Evolutionary conservation across 2,329 filamentous ascomycete genomes (phyloP).

Genomic region (Ceratocystis destructans): DNA sequence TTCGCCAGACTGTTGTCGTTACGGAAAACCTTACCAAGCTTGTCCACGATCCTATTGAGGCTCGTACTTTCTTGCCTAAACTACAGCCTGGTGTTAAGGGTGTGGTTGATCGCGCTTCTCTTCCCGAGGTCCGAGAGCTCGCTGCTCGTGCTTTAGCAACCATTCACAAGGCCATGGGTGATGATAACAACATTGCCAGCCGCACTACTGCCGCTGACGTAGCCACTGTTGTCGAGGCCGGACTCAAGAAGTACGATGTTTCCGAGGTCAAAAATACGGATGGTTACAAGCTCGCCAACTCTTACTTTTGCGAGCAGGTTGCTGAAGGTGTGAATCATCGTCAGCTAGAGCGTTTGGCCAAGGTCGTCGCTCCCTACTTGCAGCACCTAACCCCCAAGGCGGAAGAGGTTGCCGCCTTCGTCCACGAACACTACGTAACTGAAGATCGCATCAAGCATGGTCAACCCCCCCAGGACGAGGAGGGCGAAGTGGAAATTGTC

Average conservation of each 20-base stretch:
- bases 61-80: conserved; percentile 87
- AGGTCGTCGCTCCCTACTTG: conserved; percentile 61
- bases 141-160: conserved; percentile 69
- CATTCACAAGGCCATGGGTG: conserved; percentile 86
- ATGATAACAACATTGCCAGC: conserved; percentile 47
- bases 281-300: conserved; percentile 41
- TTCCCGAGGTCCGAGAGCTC: conserved; percentile 88
- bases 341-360: conserved; percentile 56
- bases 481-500: conserved; percentile 89
- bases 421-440: conserved; percentile 65
- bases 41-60: conserved; percentile 89
- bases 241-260: conserved; percentile 55
- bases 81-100: conserved; percentile 84
- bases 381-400: conserved; percentile 50
- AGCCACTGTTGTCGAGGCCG: conserved; percentile 55
- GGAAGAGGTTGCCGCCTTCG: conserved; percentile 52
- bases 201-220: conserved; percentile 62
- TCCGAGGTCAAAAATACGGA: conserved; percentile 47
- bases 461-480: conserved; percentile 70
- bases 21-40: conserved; percentile 97
- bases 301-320: conserved; percentile 72
- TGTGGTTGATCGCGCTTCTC: conserved; percentile 73
- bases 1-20: conserved; percentile 90
- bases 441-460: conserved; percentile 84
- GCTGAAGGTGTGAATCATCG: conserved; percentile 79